Evolutionary conservation across 2,329 filamentous ascomycete species (phyloP).

Genomic region (Atkinsonella hypoxylon): DNA sequence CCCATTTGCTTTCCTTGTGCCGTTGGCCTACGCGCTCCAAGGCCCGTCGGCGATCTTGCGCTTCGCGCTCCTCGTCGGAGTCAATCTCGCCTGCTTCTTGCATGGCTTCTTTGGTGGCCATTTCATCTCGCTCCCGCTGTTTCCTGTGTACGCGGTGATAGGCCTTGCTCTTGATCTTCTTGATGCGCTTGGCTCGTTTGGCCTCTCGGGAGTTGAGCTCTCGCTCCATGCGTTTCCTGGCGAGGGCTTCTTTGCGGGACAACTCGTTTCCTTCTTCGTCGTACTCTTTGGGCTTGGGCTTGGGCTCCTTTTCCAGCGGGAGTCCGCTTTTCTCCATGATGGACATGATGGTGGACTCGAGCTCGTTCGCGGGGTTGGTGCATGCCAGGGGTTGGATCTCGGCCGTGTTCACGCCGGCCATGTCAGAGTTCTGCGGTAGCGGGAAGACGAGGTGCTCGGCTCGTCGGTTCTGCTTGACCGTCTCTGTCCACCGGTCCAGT

Average conservation of each 20-base stretch:
- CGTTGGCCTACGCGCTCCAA: slow-evolving; percentile 76
- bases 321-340: slow-evolving; percentile 88
- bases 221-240: slow-evolving; percentile 65
- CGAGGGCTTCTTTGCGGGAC: slow-evolving; percentile 56
- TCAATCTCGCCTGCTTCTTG: slow-evolving; percentile 47
- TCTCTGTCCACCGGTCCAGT: slow-evolving; percentile 83
- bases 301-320: slow-evolving; percentile 32
- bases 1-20: slow-evolving; percentile 85
- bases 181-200: slow-evolving; percentile 79
- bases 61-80: slow-evolving; percentile 54
- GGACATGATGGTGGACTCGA: slow-evolving; percentile 74
- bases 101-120: slow-evolving; percentile 38
- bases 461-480: slow-evolving; percentile 84
- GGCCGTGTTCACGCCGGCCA: slow-evolving; percentile 45
- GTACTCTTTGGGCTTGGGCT: slow-evolving; percentile 47
- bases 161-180: slow-evolving; percentile 97
- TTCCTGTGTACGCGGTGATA: slow-evolving; percentile 88
- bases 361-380: slow-evolving; percentile 58
- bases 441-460: slow-evolving; percentile 88
- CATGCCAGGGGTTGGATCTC: slow-evolving; percentile 54
- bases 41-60: slow-evolving; percentile 60
- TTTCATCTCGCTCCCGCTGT: slow-evolving; percentile 44
- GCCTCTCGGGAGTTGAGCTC: slow-evolving; percentile 84
- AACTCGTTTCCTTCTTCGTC: slow-evolving; percentile 61
- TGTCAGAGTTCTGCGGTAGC: slow-evolving; percentile 57